Evolutionary conservation across 352 stramenopile genomes (phyloP), one percentile per base, ranked within the genome.

Genomic region (Plasmopara halstedii): DNA sequence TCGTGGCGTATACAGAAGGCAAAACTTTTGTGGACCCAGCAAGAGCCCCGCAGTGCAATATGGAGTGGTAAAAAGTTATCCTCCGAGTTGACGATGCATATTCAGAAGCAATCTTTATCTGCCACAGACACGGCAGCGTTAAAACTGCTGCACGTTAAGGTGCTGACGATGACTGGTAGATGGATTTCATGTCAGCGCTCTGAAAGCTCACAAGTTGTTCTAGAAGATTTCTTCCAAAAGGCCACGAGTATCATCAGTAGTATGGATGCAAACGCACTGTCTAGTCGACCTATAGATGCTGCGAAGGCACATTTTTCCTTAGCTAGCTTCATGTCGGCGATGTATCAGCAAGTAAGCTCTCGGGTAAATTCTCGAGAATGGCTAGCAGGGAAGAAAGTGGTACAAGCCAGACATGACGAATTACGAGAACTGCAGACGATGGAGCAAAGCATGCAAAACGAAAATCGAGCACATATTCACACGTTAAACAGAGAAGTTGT

Each of bases 131-230:
- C 23, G 1, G 58, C 25, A 9, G 48, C 59, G 14, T 53, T 91
- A 18, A 56, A 72, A 38, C 66, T 88, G 38, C 42, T 88, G 4
- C 74, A 75, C 17, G 70, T 88, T 3, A 58, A 73, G 20, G 71
- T 72, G 4, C 48, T 94, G 19, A 88, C 79, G 3, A 67, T 78
- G 6, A 95, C 87, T 33, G 91, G 93, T 13, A 85, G 88, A 36
- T 98, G 93, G 94, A 86, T 98, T 56, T 83, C 85, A 15, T 85
- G 87, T 45, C 87, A 97, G 54, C 90, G 93, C 42, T 90, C 92
- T 1, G 89, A 97, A 50, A 85, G 79, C 57, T 94, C 83, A 6
- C 75, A 87, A 63, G 64, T 81, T n/a, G 95, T 98, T 64, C 65
- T 97, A 2, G 79, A 95, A n/a, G 74, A 86, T 0, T 97, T 94